Conservation (phyloP, 2,329 filamentous ascomycete genomes). For the Penicillium sp. region DNA sequence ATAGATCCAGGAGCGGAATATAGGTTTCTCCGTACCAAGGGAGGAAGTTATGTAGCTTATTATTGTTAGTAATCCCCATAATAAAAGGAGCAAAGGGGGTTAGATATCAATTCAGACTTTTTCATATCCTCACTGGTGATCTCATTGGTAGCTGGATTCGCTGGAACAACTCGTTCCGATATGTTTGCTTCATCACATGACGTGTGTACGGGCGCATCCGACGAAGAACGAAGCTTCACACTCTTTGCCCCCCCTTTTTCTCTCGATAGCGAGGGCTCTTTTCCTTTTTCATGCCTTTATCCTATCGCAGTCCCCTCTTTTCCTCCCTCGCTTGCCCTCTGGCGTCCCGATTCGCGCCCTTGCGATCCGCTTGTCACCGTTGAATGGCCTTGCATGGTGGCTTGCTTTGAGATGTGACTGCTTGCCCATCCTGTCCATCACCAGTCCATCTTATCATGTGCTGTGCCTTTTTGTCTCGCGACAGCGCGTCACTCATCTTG, state of each 20-base stretch:
- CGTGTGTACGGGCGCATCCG: conserved; percentile 20
- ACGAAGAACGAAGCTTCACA: conserved; percentile 1
- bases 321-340: conserved; percentile 16
- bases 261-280: background rate
- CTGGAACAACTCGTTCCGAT: background rate
- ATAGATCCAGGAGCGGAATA: too few species aligned
- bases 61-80: too few species aligned
- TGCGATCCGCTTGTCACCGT: conserved; percentile 19
- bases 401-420: conserved; percentile 23
- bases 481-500: conserved; percentile 23
- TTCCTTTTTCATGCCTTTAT: background rate
- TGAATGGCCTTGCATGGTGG: conserved; percentile 27
- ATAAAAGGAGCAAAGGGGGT: too few species aligned
- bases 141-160: too few species aligned
- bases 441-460: conserved; percentile 29
- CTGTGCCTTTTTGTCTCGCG: conserved; percentile 24
- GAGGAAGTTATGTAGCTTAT: too few species aligned
- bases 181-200: conserved; percentile 23
- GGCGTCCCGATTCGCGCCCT: conserved; percentile 18
- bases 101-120: too few species aligned
- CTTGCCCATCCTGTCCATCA: conserved; percentile 8
- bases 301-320: conserved; percentile 4
- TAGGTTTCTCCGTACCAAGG: too few species aligned
- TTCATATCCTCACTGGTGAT: too few species aligned
- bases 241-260: conserved; percentile 5